Base-by-base conservation (phyloP, 1,139 yeast species). In the Protomyces lactucae-debilis region DNA sequence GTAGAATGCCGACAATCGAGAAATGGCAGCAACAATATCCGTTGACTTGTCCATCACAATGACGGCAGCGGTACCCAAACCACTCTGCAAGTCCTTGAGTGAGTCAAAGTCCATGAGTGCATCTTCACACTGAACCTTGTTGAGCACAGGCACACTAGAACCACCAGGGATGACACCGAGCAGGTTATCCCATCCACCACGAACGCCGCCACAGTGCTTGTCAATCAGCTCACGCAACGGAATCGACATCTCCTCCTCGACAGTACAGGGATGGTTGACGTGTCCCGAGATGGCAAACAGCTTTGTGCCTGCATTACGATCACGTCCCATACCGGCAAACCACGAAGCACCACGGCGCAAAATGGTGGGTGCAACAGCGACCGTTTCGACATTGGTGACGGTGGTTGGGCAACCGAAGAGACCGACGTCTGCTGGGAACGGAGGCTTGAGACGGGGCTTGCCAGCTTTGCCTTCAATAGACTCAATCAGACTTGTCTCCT, bases 391-490 rank as follows among this genome's bases (percentile, higher is more conserved):
- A 74, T 88, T 88, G 69, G 96, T 85, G 65, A 88, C 96, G 60
- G 96, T 88, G 52, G 91, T 83, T 70, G 96, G 96, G 77, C 96
- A 84, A 73, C 96, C 96, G 72, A 87, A 88, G 66, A 88, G 80
- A 74, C 96, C 96, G 65, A 88, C 92, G 74, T 95, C 96, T 56
- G 95, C 96, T 53, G 96, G 96, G 83, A 88, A 88, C 71, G 96
- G 96, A 57, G 96, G 96, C 82, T 88, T 88, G 76, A 88, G 82
- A 78, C 96, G 84, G 72, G 96, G 96, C 77, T 88, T 88, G 71
- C 96, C 96, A 64, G 93, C 93, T 77, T 88, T 88, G 73, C 96
- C 96, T 79, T 88, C 96, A 65, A 88, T 79, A 1, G 92, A 85
- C 78, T 88, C 96, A 73, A 88, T 88, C 73, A 88, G 79, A 3